Percentiles rank a stretch among this genome's conserved stretches.
Conservation (phyloP, 331 rosid species). For the Malus hybrid region DNA sequence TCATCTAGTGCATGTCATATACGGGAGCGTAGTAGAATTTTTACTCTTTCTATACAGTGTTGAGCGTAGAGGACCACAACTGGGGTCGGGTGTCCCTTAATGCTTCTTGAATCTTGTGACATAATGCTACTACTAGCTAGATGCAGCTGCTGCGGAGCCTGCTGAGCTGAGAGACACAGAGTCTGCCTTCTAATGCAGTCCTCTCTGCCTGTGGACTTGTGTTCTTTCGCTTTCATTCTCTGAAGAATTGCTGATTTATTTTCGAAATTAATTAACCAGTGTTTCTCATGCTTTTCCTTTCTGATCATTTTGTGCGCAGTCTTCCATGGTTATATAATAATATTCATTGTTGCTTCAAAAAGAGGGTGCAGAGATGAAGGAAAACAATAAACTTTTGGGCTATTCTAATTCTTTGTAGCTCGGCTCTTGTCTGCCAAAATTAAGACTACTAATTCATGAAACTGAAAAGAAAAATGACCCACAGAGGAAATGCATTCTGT, state of each 20-base stretch:
- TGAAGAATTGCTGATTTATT: conserved; percentile 30
- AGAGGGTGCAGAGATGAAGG: not conserved
- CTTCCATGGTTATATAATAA: conserved; percentile 21
- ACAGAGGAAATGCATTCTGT: not conserved
- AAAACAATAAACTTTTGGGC: not conserved
- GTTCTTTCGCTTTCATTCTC: conserved; percentile 54
- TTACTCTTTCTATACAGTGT: too few relatives aligned
- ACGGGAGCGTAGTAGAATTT: too few relatives aligned
- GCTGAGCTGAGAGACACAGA: conserved; percentile 5
- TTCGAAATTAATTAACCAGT: conserved; percentile 9
- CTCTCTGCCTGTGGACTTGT: conserved; percentile 21
- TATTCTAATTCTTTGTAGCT: too few relatives aligned
- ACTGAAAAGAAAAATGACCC: not conserved
- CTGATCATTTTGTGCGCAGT: conserved; percentile 12
- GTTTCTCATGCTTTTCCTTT: not conserved
- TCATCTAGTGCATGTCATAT: too few relatives aligned
- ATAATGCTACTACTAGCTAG: conserved; percentile 9
- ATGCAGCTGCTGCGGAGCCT: not conserved
- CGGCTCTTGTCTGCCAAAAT: not conserved
- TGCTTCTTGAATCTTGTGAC: conserved; percentile 62
- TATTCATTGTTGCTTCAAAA: conserved; percentile 6
- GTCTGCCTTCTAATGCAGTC: conserved; percentile 9
- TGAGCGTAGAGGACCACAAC: not conserved
- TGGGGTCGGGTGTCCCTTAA: conserved; percentile 26
- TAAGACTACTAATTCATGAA: not conserved